Evolutionary conservation across 2,329 filamentous ascomycete genomes (phyloP).

Genomic region (Colletotrichum viniferum): DNA sequence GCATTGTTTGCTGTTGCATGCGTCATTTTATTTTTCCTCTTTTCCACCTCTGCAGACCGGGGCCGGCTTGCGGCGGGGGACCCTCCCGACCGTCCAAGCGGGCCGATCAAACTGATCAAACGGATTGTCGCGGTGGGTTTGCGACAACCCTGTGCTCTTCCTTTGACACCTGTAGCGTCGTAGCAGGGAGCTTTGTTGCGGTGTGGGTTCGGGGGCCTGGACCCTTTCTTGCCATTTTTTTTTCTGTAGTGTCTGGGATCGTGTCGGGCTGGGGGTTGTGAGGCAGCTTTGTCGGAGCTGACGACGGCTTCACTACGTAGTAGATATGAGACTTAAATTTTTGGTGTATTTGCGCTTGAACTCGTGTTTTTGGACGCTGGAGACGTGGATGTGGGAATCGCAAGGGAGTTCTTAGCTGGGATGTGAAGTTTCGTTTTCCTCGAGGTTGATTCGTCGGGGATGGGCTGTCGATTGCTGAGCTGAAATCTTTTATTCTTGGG

Average conservation of each 20-base stretch:
- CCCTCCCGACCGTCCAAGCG: neutral
- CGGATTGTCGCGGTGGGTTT: neutral
- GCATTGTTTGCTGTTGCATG: neutral
- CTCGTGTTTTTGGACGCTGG: too few relatives aligned
- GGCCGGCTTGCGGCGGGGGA: neutral
- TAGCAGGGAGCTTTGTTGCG: neutral
- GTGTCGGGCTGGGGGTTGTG: neutral
- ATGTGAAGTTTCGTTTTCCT: too few relatives aligned
- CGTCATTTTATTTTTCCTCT: neutral
- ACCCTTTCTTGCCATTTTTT: neutral
- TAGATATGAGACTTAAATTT: too few relatives aligned
- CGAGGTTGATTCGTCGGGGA: too few relatives aligned
- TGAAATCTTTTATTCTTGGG: neutral
- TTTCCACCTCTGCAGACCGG: neutral
- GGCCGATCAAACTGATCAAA: neutral
- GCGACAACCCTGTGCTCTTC: neutral
- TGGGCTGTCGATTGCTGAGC: neutral
- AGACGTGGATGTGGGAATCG: too few relatives aligned
- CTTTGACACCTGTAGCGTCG: neutral
- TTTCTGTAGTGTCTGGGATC: rapidly evolving
- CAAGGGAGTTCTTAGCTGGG: too few relatives aligned
- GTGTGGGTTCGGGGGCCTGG: neutral
- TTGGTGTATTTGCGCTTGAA: too few relatives aligned
- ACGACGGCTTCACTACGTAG: neutral
- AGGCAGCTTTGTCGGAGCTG: neutral